These are phyloP conservation scores for Musa schizocarpa DNA, from an alignment of 176 grass and related monocot species.

Conservation along the genomic window DNA sequence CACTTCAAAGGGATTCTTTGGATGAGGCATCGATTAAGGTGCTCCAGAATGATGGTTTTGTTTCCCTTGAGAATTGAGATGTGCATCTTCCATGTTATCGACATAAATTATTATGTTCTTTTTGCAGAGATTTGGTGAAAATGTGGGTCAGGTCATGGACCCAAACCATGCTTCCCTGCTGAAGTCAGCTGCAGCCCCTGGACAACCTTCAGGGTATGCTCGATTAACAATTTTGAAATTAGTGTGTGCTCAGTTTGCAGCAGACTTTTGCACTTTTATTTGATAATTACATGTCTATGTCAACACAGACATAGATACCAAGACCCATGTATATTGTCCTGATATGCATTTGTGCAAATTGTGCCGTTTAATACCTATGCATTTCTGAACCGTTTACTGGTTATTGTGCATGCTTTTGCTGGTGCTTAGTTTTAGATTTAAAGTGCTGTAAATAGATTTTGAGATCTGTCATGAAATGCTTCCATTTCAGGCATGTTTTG, in stretches of 20 bases:
- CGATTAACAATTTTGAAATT: background rate
- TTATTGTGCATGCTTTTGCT: background rate
- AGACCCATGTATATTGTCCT: no score
- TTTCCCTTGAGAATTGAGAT: background rate
- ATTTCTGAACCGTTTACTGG: no score
- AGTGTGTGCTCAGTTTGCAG: no score
- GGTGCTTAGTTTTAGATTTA: background rate
- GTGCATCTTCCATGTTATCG: no score
- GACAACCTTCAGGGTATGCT: conserved; percentile 74
- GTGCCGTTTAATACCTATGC: no score
- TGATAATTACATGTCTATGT: background rate
- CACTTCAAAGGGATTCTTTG: background rate
- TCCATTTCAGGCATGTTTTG: conserved; percentile 61
- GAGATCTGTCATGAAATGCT: background rate
- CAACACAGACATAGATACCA: no score
- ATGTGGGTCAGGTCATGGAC: conserved; percentile 64
- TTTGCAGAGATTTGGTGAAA: conserved; percentile 81
- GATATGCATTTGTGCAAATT: no score
- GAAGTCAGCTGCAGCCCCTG: conserved; percentile 61
- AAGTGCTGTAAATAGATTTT: background rate
- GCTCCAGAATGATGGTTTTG: background rate
- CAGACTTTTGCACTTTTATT: no score
- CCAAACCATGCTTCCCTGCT: conserved; percentile 58
- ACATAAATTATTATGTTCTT: no score
- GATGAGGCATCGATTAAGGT: background rate